A percentile compares a stretch with the other conserved stretches of the same genome.
Evolutionary conservation across 495 filamentous ascomycete species (phyloP).

Genomic region (Podospora fimiseda): DNA sequence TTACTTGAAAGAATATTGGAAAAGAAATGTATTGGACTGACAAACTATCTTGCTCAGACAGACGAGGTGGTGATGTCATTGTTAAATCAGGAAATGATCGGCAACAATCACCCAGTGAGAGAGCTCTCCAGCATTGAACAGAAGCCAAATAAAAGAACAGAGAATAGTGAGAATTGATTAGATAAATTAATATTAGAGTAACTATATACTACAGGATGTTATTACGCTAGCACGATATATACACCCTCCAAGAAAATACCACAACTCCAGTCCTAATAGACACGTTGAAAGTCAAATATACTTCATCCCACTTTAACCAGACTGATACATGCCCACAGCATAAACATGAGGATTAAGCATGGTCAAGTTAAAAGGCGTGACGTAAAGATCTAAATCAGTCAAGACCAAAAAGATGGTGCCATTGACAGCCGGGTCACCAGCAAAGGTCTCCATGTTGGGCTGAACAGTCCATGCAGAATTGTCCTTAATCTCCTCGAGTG

Average conservation of each 20-base stretch:
- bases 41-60: too few species aligned
- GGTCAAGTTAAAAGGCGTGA: constrained; percentile 72
- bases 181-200: too few species aligned
- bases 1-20: too few species aligned
- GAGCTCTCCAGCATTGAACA: too few species aligned
- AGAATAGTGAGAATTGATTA: too few species aligned
- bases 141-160: too few species aligned
- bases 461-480: constrained; percentile 63
- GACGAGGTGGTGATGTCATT: background rate
- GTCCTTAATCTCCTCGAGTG: constrained; percentile 48
- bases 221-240: too few species aligned
- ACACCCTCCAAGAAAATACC: too few species aligned
- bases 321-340: constrained; percentile 70
- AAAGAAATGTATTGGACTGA: too few species aligned
- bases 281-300: too few species aligned
- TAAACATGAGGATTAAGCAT: constrained; percentile 71
- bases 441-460: constrained; percentile 56
- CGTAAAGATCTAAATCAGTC: constrained; percentile 59
- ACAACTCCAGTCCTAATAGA: too few species aligned
- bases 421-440: constrained; percentile 64
- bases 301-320: constrained; percentile 49
- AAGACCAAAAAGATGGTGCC: constrained; percentile 75
- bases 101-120: background rate
- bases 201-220: too few species aligned
- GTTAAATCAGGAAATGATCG: background rate